Evolutionary conservation across 2,329 filamentous ascomycete genomes (phyloP).

Genomic region (Neopestalotiopsis sp.): DNA sequence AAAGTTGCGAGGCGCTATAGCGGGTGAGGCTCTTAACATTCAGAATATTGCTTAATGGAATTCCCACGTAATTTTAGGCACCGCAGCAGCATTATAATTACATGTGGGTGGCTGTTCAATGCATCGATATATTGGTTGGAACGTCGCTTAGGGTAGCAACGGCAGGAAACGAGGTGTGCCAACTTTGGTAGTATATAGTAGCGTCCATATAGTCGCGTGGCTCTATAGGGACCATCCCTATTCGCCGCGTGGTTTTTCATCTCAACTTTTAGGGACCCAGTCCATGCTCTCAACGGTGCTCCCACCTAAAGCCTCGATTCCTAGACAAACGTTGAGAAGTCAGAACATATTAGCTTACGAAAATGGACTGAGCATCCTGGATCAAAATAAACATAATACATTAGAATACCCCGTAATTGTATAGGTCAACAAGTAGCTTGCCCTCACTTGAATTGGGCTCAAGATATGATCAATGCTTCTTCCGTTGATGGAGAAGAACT

Average conservation of each 20-base stretch:
- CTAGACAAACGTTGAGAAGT: neutral
- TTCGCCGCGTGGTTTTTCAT: conserved; percentile 14
- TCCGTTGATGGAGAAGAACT: neutral
- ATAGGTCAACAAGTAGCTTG: neutral
- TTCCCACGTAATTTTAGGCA: neutral
- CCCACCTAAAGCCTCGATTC: neutral
- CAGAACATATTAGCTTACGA: neutral
- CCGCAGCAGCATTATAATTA: neutral
- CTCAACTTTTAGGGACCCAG: conserved; percentile 7
- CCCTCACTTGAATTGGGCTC: neutral
- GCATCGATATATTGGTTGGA: conserved; percentile 6
- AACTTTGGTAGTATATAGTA: conserved; percentile 12
- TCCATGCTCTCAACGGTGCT: conserved; percentile 9
- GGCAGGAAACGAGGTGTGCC: conserved; percentile 12
- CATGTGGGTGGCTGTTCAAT: neutral
- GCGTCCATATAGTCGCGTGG: conserved; percentile 17
- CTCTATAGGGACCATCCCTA: conserved; percentile 13
- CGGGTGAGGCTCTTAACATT: no score
- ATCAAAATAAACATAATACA: neutral
- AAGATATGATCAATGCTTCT: neutral
- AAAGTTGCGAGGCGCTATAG: no score
- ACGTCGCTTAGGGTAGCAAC: conserved; percentile 7
- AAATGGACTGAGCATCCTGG: neutral
- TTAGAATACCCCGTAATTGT: neutral
- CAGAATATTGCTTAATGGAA: neutral